A percentile compares a stretch with the other conserved stretches of the same genome.
These are phyloP conservation scores for Triticum monococcum DNA, from an alignment of 176 grass and related monocot genomes.

Conservation along the genomic window DNA sequence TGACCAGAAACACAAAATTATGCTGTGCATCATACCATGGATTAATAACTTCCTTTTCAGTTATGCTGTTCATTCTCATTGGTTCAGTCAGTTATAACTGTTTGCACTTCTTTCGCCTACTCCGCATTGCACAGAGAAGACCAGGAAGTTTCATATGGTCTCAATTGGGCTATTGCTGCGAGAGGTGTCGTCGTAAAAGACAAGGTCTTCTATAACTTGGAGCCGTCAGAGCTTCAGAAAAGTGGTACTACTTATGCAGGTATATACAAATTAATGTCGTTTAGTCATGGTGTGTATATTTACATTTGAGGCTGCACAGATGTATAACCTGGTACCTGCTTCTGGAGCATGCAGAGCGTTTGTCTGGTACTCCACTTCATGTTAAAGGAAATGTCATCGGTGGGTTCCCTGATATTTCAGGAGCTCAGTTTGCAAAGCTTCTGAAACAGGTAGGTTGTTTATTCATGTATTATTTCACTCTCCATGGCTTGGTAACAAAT, in stretches of 20 bases:
- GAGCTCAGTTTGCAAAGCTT: conserved; percentile 80
- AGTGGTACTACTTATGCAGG: conserved; percentile 43
- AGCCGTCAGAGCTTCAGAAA: conserved; percentile 69
- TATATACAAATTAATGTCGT: conserved; percentile 10
- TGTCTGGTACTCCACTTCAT: conserved; percentile 69
- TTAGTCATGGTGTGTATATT: not conserved
- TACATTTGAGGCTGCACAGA: not conserved
- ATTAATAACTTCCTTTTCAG: not conserved
- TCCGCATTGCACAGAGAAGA: conserved; percentile 55
- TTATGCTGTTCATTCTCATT: not conserved
- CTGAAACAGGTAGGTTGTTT: conserved; percentile 61
- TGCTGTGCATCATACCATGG: not conserved
- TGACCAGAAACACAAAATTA: not conserved
- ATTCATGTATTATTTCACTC: not conserved
- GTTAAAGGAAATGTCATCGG: conserved; percentile 61
- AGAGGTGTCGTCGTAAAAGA: conserved; percentile 74
- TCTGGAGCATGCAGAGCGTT: conserved; percentile 43
- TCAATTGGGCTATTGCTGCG: conserved; percentile 69
- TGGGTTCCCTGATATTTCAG: conserved; percentile 54
- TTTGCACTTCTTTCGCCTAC: not conserved
- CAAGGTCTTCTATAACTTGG: conserved; percentile 73
- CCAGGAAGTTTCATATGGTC: conserved; percentile 56
- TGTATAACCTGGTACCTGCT: not conserved
- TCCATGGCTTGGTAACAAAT: not conserved
- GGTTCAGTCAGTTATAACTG: not conserved